Evolutionary conservation across 352 stramenopile genomes (phyloP), one percentile per base, ranked within the genome.

Genomic region (Saprolegnia parasitica): DNA sequence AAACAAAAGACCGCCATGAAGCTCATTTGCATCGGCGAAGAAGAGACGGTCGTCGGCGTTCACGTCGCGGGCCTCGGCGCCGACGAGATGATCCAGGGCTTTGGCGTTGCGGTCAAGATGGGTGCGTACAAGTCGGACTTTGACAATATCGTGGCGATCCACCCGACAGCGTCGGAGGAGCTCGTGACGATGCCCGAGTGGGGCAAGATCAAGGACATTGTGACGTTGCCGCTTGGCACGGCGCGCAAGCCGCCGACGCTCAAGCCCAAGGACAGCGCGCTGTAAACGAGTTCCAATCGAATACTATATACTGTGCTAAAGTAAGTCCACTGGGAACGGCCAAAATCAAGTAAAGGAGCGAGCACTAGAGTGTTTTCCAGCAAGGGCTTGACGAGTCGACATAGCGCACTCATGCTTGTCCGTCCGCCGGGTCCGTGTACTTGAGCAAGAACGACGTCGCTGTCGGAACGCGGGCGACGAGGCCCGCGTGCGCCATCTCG

Each of bases 11-110:
- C 91, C 8, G 76, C 84, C 4, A 97, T 98, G 87, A 98, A 99
- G 78, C 73, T 98, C 1, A 84, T 98, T 52, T 93, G 78, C 54
- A 83, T 89, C 20, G 91, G 90, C 40, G 66, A 79, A 56, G 65
- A 93, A 35, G 90, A 98, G 75, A 85, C 80, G 18, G 96, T 99
- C 29, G 93, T 99, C 45, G 96, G 97, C 45, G 78, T 99, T 2
- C 96, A 99, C 79, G 79, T 98, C 47, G 91, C 97, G 67, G 96
- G 94, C 63, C 87, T 97, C 56, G 88, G 86, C 54, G 89, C 88
- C 4, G 96, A 98, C 78, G 97, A 99, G 82, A 98, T 99, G 88
- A 86, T 99, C 57, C 96, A 99, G 80, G 96, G 96, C 68, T 99
- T 99, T 74, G 97, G 85, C 39, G 93, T 99, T 4, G 96, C 97